These are phyloP conservation scores for Parafenestella ontariensis DNA, from an alignment of 2,329 filamentous ascomycete genomes.

Conservation along the genomic window DNA sequence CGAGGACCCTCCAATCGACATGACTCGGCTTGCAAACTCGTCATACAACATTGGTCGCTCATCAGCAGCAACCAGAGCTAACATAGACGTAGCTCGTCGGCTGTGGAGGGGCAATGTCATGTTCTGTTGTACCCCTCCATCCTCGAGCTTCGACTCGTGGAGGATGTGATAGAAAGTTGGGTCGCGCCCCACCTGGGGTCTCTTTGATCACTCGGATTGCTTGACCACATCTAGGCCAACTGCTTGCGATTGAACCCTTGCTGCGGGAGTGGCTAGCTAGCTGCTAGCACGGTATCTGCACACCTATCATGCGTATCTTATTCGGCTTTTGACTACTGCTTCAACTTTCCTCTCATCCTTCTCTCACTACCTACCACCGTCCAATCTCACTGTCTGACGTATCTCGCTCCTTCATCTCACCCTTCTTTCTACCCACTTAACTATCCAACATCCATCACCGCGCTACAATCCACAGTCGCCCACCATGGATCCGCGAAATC, in stretches of 20 bases:
- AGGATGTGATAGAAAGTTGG: constrained; percentile 11
- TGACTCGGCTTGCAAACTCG: constrained; percentile 21
- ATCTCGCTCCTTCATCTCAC: background rate
- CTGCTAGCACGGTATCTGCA: constrained; percentile 25
- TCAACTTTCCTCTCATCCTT: constrained; percentile 8
- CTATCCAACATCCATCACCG: background rate
- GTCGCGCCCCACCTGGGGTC: constrained; percentile 24
- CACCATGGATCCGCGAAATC: constrained; percentile 48
- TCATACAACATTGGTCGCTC: constrained; percentile 33
- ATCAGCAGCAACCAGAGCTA: constrained; percentile 13
- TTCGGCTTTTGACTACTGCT: constrained; percentile 13
- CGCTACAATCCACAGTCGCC: background rate
- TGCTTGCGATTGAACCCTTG: constrained; percentile 21
- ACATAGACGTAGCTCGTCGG: constrained; percentile 18
- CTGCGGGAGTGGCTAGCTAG: constrained; percentile 26
- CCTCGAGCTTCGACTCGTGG: constrained; percentile 16
- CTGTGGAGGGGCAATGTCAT: constrained; percentile 22
- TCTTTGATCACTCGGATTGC: constrained; percentile 23
- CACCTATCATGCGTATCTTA: constrained; percentile 29
- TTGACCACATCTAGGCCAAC: constrained; percentile 23
- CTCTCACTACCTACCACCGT: background rate
- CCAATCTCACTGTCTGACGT: background rate
- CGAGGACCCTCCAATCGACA: constrained; percentile 24
- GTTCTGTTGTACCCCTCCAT: constrained; percentile 27
- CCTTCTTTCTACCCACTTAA: background rate